These are phyloP conservation scores for Aspergillus sclerotiicarbonarius DNA, from an alignment of 495 filamentous ascomycete species.

Conservation along the genomic window DNA sequence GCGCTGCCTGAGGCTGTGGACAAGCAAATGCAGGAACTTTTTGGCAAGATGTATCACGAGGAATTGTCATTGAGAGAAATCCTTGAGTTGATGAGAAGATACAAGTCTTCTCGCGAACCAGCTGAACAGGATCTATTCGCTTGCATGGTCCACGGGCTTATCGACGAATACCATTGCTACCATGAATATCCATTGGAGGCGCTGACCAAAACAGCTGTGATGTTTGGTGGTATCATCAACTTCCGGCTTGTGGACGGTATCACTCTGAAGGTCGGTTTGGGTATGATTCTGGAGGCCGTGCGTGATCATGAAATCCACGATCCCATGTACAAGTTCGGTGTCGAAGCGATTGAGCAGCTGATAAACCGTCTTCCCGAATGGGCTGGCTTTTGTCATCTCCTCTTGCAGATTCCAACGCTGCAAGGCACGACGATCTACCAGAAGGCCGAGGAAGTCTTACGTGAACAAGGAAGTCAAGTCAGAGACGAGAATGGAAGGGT, in stretches of 20 bases:
- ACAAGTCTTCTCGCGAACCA: constrained; percentile 81
- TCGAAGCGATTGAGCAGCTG: constrained; percentile 92
- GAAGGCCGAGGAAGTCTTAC: constrained; percentile 76
- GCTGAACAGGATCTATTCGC: constrained; percentile 91
- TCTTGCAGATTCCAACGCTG: constrained; percentile 76
- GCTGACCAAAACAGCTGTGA: constrained; percentile 87
- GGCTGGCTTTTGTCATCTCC: constrained; percentile 81
- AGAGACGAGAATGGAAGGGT: constrained; percentile 33
- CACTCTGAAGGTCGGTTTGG: constrained; percentile 84
- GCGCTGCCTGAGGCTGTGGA: constrained; percentile 74
- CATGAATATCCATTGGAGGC: constrained; percentile 91
- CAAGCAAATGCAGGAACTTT: constrained; percentile 91
- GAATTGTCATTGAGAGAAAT: constrained; percentile 79
- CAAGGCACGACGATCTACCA: constrained; percentile 80
- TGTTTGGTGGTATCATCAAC: constrained; percentile 96
- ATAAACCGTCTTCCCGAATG: constrained; percentile 81
- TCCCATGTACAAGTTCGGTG: constrained; percentile 96
- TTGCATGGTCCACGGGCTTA: constrained; percentile 97
- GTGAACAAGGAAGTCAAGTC: constrained; percentile 51
- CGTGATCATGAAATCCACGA: constrained; percentile 74
- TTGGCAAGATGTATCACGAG: constrained; percentile 92
- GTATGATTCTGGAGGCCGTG: constrained; percentile 95
- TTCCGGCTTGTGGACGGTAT: constrained; percentile 86
- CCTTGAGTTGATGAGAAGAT: constrained; percentile 73
- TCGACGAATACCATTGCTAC: constrained; percentile 96